These are phyloP conservation scores for Lactifluus rugatus DNA, from an alignment of 768 basidiomycete genomes.

Conservation along the genomic window DNA sequence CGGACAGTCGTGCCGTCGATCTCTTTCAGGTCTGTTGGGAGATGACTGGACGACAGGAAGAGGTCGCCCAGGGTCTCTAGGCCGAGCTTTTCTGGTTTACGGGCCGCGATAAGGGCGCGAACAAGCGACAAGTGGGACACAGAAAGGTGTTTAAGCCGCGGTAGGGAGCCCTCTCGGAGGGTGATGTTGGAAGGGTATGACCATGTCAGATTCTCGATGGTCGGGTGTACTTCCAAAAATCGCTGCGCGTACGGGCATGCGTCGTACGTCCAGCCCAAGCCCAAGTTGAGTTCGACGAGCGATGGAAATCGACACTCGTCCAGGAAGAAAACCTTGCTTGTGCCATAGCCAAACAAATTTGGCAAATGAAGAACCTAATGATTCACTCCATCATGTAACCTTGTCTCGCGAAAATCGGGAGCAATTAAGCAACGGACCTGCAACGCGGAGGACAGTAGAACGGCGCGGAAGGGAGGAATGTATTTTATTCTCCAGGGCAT, in stretches of 20 bases:
- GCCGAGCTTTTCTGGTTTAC: constrained; percentile 1
- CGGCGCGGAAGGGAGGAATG: constrained; percentile 4
- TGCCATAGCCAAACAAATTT: constrained; percentile 11
- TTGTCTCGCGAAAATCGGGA: neutral
- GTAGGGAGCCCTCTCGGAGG: constrained; percentile 2
- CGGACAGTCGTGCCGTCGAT: constrained; percentile 11
- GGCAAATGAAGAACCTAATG: constrained; percentile 14
- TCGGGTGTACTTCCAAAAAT: constrained; percentile 15
- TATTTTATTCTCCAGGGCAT: constrained; percentile 14
- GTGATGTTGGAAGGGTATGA: constrained; percentile 8
- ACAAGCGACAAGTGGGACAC: constrained; percentile 15
- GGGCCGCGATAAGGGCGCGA: constrained; percentile 12
- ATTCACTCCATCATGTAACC: neutral
- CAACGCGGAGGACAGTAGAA: neutral
- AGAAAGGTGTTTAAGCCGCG: constrained; percentile 13
- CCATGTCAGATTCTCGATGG: constrained; percentile 14
- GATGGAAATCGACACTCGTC: constrained; percentile 12
- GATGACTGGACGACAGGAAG: constrained; percentile 15
- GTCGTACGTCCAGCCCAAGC: constrained; percentile 16
- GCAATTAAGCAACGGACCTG: neutral
- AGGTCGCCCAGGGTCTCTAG: constrained; percentile 15
- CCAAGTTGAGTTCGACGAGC: constrained; percentile 12
- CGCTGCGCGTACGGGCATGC: constrained; percentile 13
- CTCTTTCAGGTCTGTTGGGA: constrained; percentile 9
- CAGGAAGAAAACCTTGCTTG: constrained; percentile 3